Evolutionary conservation across 305 asterid genomes (phyloP), one percentile per base, ranked within the genome.

Genomic region (Rubia balearica): DNA sequence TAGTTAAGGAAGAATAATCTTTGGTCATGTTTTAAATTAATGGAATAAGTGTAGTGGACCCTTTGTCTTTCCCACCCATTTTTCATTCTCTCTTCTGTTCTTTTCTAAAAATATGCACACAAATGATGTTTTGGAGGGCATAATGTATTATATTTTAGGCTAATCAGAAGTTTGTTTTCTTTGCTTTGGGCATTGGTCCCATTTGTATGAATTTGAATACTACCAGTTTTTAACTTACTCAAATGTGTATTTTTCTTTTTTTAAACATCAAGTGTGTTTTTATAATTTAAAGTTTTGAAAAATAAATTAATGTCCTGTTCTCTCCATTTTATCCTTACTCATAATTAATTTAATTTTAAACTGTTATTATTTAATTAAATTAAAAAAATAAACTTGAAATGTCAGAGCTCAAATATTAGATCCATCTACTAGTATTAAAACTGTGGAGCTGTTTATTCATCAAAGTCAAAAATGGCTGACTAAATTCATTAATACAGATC

Each of bases 401-500:
- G 51, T 0, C 10, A 45, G 51, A 45, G 14, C 40, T 36, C 3
- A 36, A 36, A 36, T 36, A 48, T 9, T 19, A 14, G 56, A 11
- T 48, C 56, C 56, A 48, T 48, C 56, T 36, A 36, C 6, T 36
- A 6, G 60, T 53, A 16, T 7, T 11, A 60, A 22, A 60, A 60
- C n/a, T 19, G 8, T 57, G 2, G 65, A 59, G 19, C 16, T 57
- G 38, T 5, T 57, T 56, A 56, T n/a, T 49, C 19, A 21, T 24
- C 65, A 60, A 60, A 60, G 65, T 60, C 65, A 60, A 60, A 60
- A 11, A 9, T 60, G 41, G 41, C 40, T 60, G 8, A 57, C 63
- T 9, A 11, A 57, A 57, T 57, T 22, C 38, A 57, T 57, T 10
- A 21, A 22, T 2, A 30, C 38, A 57, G 63, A 30, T 22, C 63